Percentiles rank a stretch among this genome's conserved stretches.
These are phyloP conservation scores for Metarhizium anisopliae DNA, from an alignment of 2,329 filamentous ascomycete species.

Conservation along the genomic window DNA sequence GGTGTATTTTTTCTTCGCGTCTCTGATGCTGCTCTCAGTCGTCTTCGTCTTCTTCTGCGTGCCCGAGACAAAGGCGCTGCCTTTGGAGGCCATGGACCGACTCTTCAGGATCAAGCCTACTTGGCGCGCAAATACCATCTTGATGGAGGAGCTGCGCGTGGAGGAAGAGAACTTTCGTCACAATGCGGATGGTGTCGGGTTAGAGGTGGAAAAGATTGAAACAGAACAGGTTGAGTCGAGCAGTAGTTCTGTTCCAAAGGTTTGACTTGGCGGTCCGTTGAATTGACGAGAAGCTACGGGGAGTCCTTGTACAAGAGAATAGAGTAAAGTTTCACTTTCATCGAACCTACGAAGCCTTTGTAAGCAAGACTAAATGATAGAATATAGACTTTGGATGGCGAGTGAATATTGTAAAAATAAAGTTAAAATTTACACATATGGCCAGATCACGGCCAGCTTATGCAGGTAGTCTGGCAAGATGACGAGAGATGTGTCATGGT, in stretches of 20 bases:
- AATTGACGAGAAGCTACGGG: too few species aligned
- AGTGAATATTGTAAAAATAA: too few species aligned
- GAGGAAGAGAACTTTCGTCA: slow-evolving; percentile 25
- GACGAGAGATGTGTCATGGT: too few species aligned
- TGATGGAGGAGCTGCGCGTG: slow-evolving; percentile 33
- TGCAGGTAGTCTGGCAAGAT: too few species aligned
- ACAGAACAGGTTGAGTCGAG: slow-evolving; percentile 16
- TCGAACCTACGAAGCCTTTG: too few species aligned
- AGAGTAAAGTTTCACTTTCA: too few species aligned
- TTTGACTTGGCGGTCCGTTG: background rate
- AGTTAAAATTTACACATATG: too few species aligned
- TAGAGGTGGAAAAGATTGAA: slow-evolving; percentile 19
- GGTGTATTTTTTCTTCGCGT: slow-evolving; percentile 61
- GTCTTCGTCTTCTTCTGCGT: slow-evolving; percentile 54
- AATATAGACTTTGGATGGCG: too few species aligned
- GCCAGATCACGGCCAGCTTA: too few species aligned
- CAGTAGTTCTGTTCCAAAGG: background rate
- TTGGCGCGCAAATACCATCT: slow-evolving; percentile 29
- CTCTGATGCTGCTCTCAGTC: slow-evolving; percentile 48
- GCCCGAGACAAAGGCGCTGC: slow-evolving; percentile 58
- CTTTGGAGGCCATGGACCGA: slow-evolving; percentile 55
- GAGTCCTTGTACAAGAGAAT: too few species aligned
- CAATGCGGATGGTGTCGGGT: slow-evolving; percentile 16
- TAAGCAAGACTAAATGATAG: too few species aligned
- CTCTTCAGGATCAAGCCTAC: slow-evolving; percentile 45